Percentiles rank a stretch among this genome's conserved stretches.
Evolutionary conservation across 2,329 filamentous ascomycete species (phyloP).

Genomic region (Monilinia vaccinii-corymbosi): DNA sequence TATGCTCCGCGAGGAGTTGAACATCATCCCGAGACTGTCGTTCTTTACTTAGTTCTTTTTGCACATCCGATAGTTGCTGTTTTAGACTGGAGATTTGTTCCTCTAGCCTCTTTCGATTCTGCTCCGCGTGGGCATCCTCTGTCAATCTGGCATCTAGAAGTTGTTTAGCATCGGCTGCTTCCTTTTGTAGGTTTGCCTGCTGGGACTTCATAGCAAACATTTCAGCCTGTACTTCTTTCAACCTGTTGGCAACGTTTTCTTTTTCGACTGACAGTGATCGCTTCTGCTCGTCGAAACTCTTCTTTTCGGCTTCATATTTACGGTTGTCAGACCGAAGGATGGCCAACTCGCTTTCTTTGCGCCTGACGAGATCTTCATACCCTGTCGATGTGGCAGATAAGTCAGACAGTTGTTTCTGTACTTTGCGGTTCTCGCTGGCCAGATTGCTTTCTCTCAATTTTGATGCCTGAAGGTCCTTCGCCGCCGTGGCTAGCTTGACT

Average conservation of each 20-base stretch:
- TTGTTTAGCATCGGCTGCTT: constrained; percentile 79
- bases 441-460: constrained; percentile 70
- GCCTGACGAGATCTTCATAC: constrained; percentile 86
- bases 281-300: constrained; percentile 70
- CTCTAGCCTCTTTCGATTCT: constrained; percentile 76
- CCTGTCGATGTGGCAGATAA: constrained; percentile 86
- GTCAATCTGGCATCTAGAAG: constrained; percentile 82
- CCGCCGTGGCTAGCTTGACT: constrained; percentile 66
- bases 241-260: constrained; percentile 63
- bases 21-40: constrained; percentile 92
- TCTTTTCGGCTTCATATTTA: constrained; percentile 72
- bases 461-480: constrained; percentile 68
- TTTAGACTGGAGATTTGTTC: constrained; percentile 83
- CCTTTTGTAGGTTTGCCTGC: constrained; percentile 74
- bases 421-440: constrained; percentile 67
- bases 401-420: constrained; percentile 77
- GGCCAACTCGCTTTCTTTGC: constrained; percentile 87
- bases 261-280: constrained; percentile 63
- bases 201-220: constrained; percentile 79
- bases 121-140: constrained; percentile 75
- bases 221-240: constrained; percentile 81
- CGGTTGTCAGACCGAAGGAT: constrained; percentile 78
- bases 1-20: constrained; percentile 81
- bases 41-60: constrained; percentile 83
- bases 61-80: constrained; percentile 70